Conservation (phyloP, 352 stramenopile species). For the Globisporangium radiosum region DNA sequence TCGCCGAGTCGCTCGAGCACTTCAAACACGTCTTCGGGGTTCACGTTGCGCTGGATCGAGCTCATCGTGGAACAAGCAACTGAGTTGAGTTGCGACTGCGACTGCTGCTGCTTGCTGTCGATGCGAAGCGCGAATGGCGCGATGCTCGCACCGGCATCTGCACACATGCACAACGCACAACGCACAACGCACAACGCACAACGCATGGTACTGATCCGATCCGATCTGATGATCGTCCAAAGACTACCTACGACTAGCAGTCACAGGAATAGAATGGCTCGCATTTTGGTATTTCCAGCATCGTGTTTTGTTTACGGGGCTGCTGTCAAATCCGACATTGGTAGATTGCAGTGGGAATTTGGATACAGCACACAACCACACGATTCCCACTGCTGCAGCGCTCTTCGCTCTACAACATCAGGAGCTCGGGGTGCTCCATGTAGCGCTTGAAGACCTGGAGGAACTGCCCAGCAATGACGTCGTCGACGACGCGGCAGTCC, state of each 20-base stretch:
- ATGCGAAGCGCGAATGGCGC: background rate
- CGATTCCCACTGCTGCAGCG: background rate
- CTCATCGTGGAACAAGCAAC: slow-evolving; percentile 22
- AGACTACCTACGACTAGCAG: too few species aligned
- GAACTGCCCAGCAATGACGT: slow-evolving; percentile 94
- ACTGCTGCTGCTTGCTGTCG: background rate
- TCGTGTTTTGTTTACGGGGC: too few species aligned
- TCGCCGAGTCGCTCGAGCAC: slow-evolving; percentile 75
- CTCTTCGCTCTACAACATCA: slow-evolving; percentile 40
- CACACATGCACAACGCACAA: too few species aligned
- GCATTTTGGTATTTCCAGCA: too few species aligned
- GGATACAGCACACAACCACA: background rate
- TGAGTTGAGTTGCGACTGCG: background rate
- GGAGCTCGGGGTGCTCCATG: slow-evolving; percentile 93
- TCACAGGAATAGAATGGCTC: too few species aligned
- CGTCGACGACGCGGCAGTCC: slow-evolving; percentile 97
- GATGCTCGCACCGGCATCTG: too few species aligned
- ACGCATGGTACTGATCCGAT: too few species aligned
- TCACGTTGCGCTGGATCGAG: slow-evolving; percentile 55
- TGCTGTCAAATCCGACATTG: background rate
- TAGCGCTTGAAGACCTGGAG: slow-evolving; percentile 95
- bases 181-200: too few species aligned
- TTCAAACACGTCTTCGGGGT: slow-evolving; percentile 69
- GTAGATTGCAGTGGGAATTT: background rate
- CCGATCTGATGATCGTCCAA: too few species aligned